Conservation (phyloP, 1,284 basidiomycete genomes). For the Irpex sp. region DNA sequence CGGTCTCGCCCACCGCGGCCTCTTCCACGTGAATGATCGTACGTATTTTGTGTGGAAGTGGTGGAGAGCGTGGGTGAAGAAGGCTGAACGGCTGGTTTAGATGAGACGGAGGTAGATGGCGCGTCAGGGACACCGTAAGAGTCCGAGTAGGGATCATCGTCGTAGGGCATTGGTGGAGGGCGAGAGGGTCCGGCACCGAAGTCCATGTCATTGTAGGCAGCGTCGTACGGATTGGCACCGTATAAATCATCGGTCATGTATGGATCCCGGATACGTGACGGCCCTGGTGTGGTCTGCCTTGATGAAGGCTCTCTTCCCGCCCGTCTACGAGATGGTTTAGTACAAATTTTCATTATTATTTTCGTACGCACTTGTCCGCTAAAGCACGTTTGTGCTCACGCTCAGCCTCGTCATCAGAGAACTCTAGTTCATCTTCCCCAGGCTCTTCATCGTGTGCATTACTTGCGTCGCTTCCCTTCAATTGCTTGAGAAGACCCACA, state of each 20-base stretch:
- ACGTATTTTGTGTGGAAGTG: neutral
- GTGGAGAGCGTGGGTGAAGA: neutral
- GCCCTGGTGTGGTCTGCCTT: conserved; percentile 43
- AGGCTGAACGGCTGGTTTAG: neutral
- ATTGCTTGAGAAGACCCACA: conserved; percentile 55
- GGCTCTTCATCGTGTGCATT: conserved; percentile 90
- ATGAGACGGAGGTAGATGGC: neutral
- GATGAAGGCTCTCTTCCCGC: conserved; percentile 53
- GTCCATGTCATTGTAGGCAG: conserved; percentile 60
- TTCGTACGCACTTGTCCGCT: conserved; percentile 46
- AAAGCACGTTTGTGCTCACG: conserved; percentile 57
- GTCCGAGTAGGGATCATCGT: conserved; percentile 68
- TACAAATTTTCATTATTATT: neutral
- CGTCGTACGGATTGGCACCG: conserved; percentile 57
- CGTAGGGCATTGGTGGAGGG: conserved; percentile 65
- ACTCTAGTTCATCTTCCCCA: conserved; percentile 81
- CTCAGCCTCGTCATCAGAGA: conserved; percentile 89
- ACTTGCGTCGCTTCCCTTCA: conserved; percentile 88
- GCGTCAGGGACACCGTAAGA: conserved; percentile 26
- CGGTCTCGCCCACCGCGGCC: conserved; percentile 23
- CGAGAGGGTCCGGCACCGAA: conserved; percentile 50
- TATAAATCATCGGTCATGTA: conserved; percentile 45
- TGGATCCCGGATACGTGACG: conserved; percentile 50
- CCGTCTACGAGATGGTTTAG: conserved; percentile 24
- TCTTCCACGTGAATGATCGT: conserved; percentile 18